These are phyloP conservation scores for Oxyria digyna DNA, from an alignment of 148 eudicot genomes.

Conservation along the genomic window DNA sequence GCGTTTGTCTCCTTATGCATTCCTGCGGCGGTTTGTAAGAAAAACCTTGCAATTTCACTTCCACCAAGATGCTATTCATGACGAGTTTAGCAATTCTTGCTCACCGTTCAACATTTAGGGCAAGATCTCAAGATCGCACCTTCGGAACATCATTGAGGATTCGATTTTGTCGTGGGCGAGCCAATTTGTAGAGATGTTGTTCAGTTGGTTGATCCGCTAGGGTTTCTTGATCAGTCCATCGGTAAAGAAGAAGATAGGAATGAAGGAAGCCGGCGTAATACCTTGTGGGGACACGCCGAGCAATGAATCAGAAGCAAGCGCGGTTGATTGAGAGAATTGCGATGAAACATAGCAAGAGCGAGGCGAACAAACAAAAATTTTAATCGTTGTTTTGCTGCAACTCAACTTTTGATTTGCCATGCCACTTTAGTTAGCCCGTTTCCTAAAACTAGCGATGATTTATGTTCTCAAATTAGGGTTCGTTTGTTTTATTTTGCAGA, in stretches of 20 bases:
- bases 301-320: constrained; percentile 21
- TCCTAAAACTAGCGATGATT: no score
- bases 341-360: not conserved
- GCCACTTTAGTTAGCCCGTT: no score
- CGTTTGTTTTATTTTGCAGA: no score
- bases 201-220: constrained; percentile 1
- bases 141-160: not conserved
- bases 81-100: not conserved
- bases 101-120: not conserved
- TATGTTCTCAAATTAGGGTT: no score
- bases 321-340: constrained; percentile 20
- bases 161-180: no score
- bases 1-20: no score
- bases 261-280: not conserved
- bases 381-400: no score
- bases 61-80: not conserved
- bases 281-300: no score
- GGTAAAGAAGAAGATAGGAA: not conserved
- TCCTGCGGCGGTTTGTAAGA: no score
- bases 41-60: no score
- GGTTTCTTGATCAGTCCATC: not conserved
- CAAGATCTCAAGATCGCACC: not conserved
- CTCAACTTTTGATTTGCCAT: no score
- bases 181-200: not conserved
- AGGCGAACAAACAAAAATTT: not conserved